A percentile compares a stretch with the other conserved stretches of the same genome.
phyloP scores from a whole-genome alignment of 2,329 filamentous ascomycete genomes.

The Cryphonectria nitschkei region DNA sequence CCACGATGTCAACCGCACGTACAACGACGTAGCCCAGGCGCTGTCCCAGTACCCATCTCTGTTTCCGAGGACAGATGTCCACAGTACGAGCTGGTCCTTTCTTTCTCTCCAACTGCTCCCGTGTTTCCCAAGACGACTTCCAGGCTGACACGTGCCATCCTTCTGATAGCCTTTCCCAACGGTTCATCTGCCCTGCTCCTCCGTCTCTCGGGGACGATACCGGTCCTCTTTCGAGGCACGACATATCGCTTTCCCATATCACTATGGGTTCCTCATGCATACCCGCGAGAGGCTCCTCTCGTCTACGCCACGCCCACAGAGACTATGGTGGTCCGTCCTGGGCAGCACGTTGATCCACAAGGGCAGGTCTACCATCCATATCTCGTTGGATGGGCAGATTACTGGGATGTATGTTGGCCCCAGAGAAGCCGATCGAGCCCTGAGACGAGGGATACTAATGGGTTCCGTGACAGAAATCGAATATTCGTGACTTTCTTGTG shows the following conservation, averaged over 20 bases:
- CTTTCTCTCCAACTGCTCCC: conserved; percentile 9
- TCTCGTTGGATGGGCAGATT: conserved; percentile 83
- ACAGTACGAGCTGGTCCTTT: conserved; percentile 65
- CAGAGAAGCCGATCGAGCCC: too few species aligned
- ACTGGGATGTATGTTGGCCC: conserved; percentile 76
- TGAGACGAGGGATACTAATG: conserved; percentile 29
- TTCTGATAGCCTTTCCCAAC: conserved; percentile 76
- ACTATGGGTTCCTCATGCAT: conserved; percentile 90
- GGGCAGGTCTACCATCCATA: conserved; percentile 96
- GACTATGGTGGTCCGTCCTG: conserved; percentile 86
- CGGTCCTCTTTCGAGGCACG: conserved; percentile 86
- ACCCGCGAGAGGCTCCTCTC: conserved; percentile 83
- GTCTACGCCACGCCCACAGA: conserved; percentile 87
- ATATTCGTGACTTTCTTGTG: conserved; percentile 77
- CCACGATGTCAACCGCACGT: conserved; percentile 87
- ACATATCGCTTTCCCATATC: conserved; percentile 90
- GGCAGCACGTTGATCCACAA: conserved; percentile 93
- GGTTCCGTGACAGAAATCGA: conserved; percentile 69
- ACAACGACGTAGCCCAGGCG: conserved; percentile 85
- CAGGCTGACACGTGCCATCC: conserved; percentile 32
- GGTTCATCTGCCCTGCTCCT: conserved; percentile 85
- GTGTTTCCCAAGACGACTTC: not conserved
- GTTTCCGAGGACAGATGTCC: conserved; percentile 87
- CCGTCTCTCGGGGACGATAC: conserved; percentile 83
- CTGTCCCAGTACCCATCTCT: conserved; percentile 80